These are phyloP conservation scores for Phyllosticta citriasiana DNA, from an alignment of 2,329 filamentous ascomycete genomes.

Conservation along the genomic window DNA sequence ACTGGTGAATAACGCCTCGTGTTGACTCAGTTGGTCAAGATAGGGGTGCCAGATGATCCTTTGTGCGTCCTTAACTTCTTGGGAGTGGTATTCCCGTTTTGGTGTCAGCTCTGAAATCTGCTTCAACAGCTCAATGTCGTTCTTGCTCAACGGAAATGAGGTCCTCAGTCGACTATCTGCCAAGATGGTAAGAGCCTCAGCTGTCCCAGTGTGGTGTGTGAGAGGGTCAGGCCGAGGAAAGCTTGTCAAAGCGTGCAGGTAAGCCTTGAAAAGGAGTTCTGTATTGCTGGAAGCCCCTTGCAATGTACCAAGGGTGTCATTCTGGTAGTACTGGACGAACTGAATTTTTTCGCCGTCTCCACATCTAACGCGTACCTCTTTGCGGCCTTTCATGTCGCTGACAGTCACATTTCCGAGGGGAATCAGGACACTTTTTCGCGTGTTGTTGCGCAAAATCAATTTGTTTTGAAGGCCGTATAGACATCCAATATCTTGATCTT, in stretches of 20 bases:
- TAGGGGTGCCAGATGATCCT: conserved; percentile 28
- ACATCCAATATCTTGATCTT: background rate
- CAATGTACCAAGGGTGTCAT: background rate
- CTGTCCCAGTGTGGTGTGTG: conserved; percentile 42
- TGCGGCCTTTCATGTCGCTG: background rate
- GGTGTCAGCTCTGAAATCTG: conserved; percentile 26
- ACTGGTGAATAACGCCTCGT: conserved; percentile 12
- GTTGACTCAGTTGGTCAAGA: conserved; percentile 24
- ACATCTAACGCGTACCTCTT: background rate
- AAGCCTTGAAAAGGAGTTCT: conserved; percentile 33
- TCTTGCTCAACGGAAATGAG: conserved; percentile 27
- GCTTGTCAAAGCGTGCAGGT: conserved; percentile 47
- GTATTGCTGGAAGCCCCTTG: conserved; percentile 30
- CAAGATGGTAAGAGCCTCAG: conserved; percentile 43
- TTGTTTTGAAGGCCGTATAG: conserved; percentile 37
- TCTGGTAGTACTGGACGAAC: background rate
- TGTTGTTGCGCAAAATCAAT: conserved; percentile 33
- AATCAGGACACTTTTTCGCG: conserved; percentile 1
- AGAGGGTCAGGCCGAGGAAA: conserved; percentile 42
- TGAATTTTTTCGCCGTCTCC: background rate
- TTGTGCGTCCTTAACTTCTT: conserved; percentile 33
- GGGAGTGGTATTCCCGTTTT: conserved; percentile 34
- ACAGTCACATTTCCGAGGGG: background rate
- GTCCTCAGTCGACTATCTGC: conserved; percentile 41
- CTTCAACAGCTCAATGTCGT: conserved; percentile 16